A percentile compares a stretch with the other conserved stretches of the same genome.
phyloP scores from a whole-genome alignment of 495 filamentous ascomycete genomes.

The Peziza echinospora region DNA sequence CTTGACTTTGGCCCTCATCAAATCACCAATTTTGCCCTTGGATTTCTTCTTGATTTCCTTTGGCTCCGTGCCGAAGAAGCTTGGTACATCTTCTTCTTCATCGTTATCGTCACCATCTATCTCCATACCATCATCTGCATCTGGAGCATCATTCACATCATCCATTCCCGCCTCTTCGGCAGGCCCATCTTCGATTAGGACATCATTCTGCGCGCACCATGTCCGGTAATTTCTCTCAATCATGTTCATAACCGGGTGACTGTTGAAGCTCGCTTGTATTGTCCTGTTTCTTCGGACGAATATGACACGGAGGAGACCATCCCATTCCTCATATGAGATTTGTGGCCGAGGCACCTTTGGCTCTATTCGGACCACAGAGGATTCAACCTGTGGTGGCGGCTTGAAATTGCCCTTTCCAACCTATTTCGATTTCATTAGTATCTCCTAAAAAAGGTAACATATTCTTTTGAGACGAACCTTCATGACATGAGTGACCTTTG shows the following conservation, averaged over 20 bases:
- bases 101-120: constrained; percentile 33
- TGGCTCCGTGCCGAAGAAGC: constrained; percentile 54
- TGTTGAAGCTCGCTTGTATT: constrained; percentile 55
- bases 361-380: constrained; percentile 54
- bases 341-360: constrained; percentile 63
- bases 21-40: constrained; percentile 51
- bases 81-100: constrained; percentile 35
- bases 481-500: constrained; percentile 66
- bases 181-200: constrained; percentile 51
- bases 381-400: constrained; percentile 79
- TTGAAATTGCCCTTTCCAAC: constrained; percentile 89
- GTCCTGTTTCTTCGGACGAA: constrained; percentile 59
- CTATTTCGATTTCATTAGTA: constrained; percentile 18
- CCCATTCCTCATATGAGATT: constrained; percentile 85
- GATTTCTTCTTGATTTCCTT: constrained; percentile 31
- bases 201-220: constrained; percentile 66
- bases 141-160: constrained; percentile 31
- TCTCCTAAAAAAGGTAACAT: not conserved
- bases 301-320: constrained; percentile 63
- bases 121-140: constrained; percentile 31
- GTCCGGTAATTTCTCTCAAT: constrained; percentile 69
- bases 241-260: constrained; percentile 55
- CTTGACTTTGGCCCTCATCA: constrained; percentile 63
- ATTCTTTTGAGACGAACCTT: constrained; percentile 10
- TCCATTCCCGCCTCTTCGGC: constrained; percentile 26